Base-by-base conservation (phyloP, 2,329 filamentous ascomycete genomes). In the Cadophora malorum region DNA sequence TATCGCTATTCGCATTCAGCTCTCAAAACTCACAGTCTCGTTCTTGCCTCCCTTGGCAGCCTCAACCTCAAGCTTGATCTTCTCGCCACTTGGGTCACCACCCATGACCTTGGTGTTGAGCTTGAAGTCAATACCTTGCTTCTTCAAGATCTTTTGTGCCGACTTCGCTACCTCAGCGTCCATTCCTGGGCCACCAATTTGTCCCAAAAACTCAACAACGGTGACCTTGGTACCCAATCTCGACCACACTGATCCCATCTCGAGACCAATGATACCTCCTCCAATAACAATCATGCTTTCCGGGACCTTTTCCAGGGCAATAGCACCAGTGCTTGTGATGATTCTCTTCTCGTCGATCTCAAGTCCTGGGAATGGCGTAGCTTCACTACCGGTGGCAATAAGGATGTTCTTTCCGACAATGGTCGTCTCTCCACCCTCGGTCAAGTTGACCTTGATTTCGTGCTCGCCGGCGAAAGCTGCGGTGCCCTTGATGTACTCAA, bases 101-200 rank as follows among this genome's bases (percentile, higher is more conserved):
- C 89, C 88, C 72, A 90, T 83, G 72, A 99, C 96, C 88, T 99
- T 99, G 78, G 96, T 98, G 85, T 92, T 91, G 75, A 96, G 89
- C 89, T 97, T 97, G 88, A 99, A 99, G 79, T 97, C 96, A 80
- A 99, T 91, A 70, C 95, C 96, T 85, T 99, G 96, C 87, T 97
- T 98, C 80, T 88, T 88, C 73, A 99, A 88, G 71, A 97, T 90
- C 87, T 97, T 98, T 81, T 97, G 94, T 53, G 92, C 86, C 77
- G 88, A 84, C 86, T 98, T 99, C 78, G 94, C 88, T 77, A 98
- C 92, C 80, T 99, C 96, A 59, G 86, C 81, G 79, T 99, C 96
- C 96, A 99, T 99, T 76, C 96, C 96, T 60, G 96, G 96, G 67
- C 96, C 96, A 81, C 96, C 96, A 74, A 99, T 98, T 84, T 97